Percentiles rank a stretch among this genome's conserved stretches.
These are phyloP conservation scores for Coemansia sp. DNA, from an alignment of 192 early-diverging fungal species.

Conservation along the genomic window DNA sequence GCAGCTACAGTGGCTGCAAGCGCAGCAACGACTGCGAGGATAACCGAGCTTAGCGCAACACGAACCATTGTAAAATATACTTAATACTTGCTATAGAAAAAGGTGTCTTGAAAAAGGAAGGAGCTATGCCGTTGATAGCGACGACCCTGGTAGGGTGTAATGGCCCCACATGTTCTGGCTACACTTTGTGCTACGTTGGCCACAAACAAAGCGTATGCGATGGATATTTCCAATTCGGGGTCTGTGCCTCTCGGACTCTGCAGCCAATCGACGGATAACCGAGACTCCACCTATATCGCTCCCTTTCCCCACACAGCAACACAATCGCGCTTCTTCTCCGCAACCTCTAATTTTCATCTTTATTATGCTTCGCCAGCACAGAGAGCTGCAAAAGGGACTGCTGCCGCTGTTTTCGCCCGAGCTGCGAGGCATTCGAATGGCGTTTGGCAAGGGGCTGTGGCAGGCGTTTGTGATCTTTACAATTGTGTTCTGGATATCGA, in stretches of 20 bases:
- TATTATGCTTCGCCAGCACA: slow-evolving; percentile 24
- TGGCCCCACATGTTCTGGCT: not conserved
- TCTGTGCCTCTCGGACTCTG: not conserved
- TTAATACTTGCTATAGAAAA: not conserved
- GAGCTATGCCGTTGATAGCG: no score
- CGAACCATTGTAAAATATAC: not conserved
- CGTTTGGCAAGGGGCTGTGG: slow-evolving; percentile 44
- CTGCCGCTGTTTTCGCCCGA: slow-evolving; percentile 48
- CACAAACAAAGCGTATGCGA: not conserved
- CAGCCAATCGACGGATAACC: not conserved
- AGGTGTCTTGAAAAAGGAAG: not conserved
- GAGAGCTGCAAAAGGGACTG: slow-evolving; percentile 40
- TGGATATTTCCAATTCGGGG: not conserved
- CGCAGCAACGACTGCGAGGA: not conserved
- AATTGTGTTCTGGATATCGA: slow-evolving; percentile 45
- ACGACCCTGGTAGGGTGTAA: not conserved
- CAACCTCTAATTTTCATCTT: not conserved
- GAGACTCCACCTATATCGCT: not conserved
- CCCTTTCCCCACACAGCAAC: not conserved
- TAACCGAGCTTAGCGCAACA: not conserved
- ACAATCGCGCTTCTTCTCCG: not conserved
- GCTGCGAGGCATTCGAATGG: slow-evolving; percentile 43
- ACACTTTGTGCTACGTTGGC: not conserved
- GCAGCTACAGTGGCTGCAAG: not conserved
- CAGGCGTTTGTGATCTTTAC: slow-evolving; percentile 39